phyloP scores from a whole-genome alignment of 176 grass and related monocot species.

The Rhipidocladum racemiflorum region DNA sequence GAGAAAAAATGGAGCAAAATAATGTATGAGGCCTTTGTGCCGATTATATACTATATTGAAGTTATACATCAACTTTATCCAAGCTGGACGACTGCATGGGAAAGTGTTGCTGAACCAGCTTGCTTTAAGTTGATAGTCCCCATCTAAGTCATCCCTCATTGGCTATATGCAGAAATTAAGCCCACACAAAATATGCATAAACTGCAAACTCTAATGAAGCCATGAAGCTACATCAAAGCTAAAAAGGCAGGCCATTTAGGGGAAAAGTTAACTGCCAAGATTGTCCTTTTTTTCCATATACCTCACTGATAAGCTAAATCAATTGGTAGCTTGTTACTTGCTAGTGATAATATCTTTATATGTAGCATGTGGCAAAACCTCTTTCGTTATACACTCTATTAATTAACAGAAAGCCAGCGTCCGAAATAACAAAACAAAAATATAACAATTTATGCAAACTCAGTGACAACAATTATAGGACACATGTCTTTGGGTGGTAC shows the following conservation, averaged over 20 bases:
- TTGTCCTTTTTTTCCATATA: background rate
- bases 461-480: background rate
- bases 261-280: background rate
- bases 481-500: background rate
- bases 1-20: background rate
- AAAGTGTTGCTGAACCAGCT: background rate
- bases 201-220: background rate
- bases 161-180: background rate
- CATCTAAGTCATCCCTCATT: background rate
- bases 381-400: background rate
- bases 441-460: background rate
- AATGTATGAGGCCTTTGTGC: background rate
- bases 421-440: background rate
- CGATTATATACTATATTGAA: background rate
- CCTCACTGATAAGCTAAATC: slow-evolving; percentile 13
- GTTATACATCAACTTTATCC: background rate
- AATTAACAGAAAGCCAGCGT: background rate
- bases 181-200: background rate
- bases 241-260: background rate
- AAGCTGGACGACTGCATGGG: background rate
- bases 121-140: background rate
- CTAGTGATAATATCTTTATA: background rate
- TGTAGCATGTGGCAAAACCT: background rate
- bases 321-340: background rate
- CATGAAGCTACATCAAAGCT: background rate